These are phyloP conservation scores for Talaromyces funiculosus DNA, from an alignment of 2,329 filamentous ascomycete species.

Conservation along the genomic window DNA sequence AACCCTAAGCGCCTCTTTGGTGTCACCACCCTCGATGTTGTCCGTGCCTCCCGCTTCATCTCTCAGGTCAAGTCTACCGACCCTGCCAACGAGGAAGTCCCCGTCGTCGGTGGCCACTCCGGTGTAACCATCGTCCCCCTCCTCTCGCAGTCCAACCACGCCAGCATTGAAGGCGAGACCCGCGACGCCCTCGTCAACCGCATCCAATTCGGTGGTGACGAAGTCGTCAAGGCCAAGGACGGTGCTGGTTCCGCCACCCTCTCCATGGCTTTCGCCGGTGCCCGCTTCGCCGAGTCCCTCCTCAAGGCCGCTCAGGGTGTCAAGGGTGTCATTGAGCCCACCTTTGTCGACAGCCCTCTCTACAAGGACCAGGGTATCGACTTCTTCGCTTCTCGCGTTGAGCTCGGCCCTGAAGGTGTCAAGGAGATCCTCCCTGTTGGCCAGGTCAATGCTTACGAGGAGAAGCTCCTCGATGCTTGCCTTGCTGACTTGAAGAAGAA, in stretches of 20 bases:
- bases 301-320: constrained; percentile 89
- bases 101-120: constrained; percentile 94
- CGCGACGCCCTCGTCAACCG: constrained; percentile 76
- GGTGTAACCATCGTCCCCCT: constrained; percentile 98
- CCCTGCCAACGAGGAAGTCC: constrained; percentile 88
- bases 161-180: constrained; percentile 71
- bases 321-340: constrained; percentile 92
- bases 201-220: constrained; percentile 97
- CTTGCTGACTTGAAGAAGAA: constrained; percentile 66
- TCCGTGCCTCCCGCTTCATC: constrained; percentile 97
- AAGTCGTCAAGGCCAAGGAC: constrained; percentile 98
- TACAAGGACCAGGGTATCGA: constrained; percentile 98
- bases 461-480: constrained; percentile 82
- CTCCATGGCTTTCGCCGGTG: constrained; percentile 97
- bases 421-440: constrained; percentile 89
- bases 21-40: constrained; percentile 98
- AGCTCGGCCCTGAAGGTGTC: constrained; percentile 93
- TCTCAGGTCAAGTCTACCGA: constrained; percentile 86
- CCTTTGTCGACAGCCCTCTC: constrained; percentile 92
- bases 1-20: constrained; percentile 99
- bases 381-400: constrained; percentile 93
- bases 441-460: constrained; percentile 75
- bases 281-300: constrained; percentile 78
- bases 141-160: constrained; percentile 87
- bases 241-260: constrained; percentile 94